Percentiles rank a stretch among this genome's conserved stretches.
Conservation (phyloP, 2,329 filamentous ascomycete species). For the Dryadomyces sulphureus region DNA sequence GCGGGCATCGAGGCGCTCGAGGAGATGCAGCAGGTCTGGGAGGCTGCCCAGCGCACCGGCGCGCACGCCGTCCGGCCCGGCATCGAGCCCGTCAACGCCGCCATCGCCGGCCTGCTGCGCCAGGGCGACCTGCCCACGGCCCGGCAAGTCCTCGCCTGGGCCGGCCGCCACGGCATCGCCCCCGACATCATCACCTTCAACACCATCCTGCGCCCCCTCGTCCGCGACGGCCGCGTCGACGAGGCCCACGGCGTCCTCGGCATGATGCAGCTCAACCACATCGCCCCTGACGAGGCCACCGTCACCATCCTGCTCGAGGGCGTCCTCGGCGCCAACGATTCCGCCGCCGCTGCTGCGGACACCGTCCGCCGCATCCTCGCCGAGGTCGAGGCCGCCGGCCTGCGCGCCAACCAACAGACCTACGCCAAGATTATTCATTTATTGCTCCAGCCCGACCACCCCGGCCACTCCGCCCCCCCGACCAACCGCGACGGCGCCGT, state of each 20-base stretch:
- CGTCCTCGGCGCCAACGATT: conserved; percentile 21
- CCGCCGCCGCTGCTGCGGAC: conserved; percentile 3
- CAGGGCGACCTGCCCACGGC: conserved; percentile 32
- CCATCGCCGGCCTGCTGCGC: conserved; percentile 46
- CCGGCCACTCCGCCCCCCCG: neutral
- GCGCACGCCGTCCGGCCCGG: conserved; percentile 38
- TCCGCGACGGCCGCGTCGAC: conserved; percentile 30
- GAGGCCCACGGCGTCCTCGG: conserved; percentile 38
- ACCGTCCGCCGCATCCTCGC: conserved; percentile 37
- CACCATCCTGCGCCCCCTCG: conserved; percentile 46
- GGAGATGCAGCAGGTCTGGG: conserved; percentile 52
- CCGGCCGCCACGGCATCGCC: conserved; percentile 35
- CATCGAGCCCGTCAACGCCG: conserved; percentile 54
- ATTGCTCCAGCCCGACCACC: conserved; percentile 30
- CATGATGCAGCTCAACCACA: conserved; percentile 39
- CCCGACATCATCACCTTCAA: conserved; percentile 52
- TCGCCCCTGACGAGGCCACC: conserved; percentile 51
- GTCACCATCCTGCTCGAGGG: conserved; percentile 59
- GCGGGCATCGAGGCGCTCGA: conserved; percentile 48
- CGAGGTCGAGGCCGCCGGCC: conserved; percentile 39
- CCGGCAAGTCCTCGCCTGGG: conserved; percentile 42
- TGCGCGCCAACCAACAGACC: conserved; percentile 44
- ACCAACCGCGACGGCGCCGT: conserved; percentile 28
- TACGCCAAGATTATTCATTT: conserved; percentile 59
- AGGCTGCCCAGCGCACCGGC: conserved; percentile 11